Percentiles rank a stretch among this genome's conserved stretches.
Evolutionary conservation across 2,329 filamentous ascomycete species (phyloP).

Genomic region (Microcera coccophila): DNA sequence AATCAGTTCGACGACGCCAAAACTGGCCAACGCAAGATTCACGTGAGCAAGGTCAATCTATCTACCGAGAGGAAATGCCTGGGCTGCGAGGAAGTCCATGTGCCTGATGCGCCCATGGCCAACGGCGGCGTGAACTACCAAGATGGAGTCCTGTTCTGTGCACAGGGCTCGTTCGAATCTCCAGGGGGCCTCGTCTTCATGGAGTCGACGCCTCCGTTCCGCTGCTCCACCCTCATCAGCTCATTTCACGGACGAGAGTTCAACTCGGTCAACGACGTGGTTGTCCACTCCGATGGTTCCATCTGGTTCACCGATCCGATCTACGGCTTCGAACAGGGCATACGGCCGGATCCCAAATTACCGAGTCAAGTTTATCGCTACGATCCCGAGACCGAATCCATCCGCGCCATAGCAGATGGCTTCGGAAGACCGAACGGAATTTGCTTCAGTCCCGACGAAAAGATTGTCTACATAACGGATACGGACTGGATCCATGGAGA

Average conservation of each 20-base stretch:
- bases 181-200: conserved; percentile 32
- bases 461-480: conserved; percentile 44
- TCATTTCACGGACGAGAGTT: conserved; percentile 44
- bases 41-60: conserved; percentile 28
- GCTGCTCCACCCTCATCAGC: conserved; percentile 28
- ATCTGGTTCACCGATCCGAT: conserved; percentile 51
- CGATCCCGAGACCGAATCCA: conserved; percentile 35
- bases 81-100: conserved; percentile 32
- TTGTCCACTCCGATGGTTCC: conserved; percentile 38
- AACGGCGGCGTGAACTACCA: conserved; percentile 49
- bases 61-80: conserved; percentile 8
- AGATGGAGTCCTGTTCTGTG: conserved; percentile 38
- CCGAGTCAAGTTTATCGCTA: conserved; percentile 49
- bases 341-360: conserved; percentile 40
- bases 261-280: conserved; percentile 49
- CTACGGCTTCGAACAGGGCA: conserved; percentile 47
- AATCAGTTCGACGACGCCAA: conserved; percentile 26
- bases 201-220: conserved; percentile 30
- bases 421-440: conserved; percentile 46
- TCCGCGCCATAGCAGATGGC: conserved; percentile 45
- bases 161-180: conserved; percentile 32
- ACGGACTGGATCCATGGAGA: conserved; percentile 34
- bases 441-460: conserved; percentile 44
- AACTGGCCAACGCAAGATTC: conserved; percentile 24
- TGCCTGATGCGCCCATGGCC: conserved; percentile 38